Evolutionary conservation across 306 rosid genomes (phyloP), one percentile per base, ranked within the genome.

Genomic region (Echinosophora koreensis): DNA sequence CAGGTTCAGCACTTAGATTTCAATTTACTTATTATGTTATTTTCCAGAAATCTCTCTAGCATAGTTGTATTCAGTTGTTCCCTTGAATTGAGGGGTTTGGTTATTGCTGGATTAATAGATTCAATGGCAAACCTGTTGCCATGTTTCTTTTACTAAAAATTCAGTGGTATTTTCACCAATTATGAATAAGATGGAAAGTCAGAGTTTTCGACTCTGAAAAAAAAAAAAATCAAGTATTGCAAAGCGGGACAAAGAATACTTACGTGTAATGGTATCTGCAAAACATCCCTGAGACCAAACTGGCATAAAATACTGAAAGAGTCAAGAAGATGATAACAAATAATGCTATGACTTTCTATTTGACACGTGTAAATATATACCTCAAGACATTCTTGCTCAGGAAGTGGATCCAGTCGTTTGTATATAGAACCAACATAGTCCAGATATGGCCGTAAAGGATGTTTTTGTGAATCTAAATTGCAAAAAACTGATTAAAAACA

Each of bases 211-310:
- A 9, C 49, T 42, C 12, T 42, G 16, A 6, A 38, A 66, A 71
- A 6, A 6, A 39, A 5, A 39, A 39, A 39, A 6, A 39, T 2
- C 5, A 39, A 6, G 44, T 6, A 39, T 7, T 39, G 9, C 9
- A 39, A 39, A 6, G 44, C 9, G 6, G 8, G 44, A 39, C 44
- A 39, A 6, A 65, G 72, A 79, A 64, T 80, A 67, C 85, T 78
- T 73, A 91, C 97, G 87, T 89, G 92, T 78, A 86, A 70, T 71
- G 97, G 90, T 17, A 89, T 61, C 84, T 84, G 94, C 75, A 87
- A 73, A 69, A 79, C 84, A 78, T 91, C 97, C 84, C 94, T 86
- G 79, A 86, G 79, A 79, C 88, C 89, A 61, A 87, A 73, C 97
- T 91, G 88, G 58, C 69, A 85, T 37, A 17, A 62, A 57, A 83